Evolutionary conservation across 192 early-diverging fungal species (phyloP).

Genomic region (Coemansia sp.): DNA sequence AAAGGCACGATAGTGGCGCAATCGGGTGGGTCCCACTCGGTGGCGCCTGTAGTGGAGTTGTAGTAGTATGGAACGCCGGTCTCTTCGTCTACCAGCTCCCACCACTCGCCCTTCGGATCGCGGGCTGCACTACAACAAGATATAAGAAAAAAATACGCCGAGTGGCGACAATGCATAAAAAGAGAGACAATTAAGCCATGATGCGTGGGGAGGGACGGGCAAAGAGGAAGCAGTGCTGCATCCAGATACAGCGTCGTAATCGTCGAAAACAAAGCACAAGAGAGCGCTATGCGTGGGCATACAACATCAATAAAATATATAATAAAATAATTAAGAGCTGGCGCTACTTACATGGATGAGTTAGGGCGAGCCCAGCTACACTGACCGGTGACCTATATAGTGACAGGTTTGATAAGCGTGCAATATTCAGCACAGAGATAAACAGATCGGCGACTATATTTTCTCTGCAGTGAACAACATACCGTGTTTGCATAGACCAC

Average conservation of each 20-base stretch:
- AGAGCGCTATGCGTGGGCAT: neutral
- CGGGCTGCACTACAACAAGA: conserved; percentile 59
- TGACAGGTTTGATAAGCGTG: neutral
- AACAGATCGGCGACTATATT: neutral
- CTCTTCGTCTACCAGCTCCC: conserved; percentile 91
- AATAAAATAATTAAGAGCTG: neutral
- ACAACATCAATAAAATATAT: neutral
- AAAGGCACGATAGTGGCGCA: conserved; percentile 73
- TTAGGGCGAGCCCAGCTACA: conserved; percentile 60
- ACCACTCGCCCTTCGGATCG: conserved; percentile 88
- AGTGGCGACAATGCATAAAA: neutral
- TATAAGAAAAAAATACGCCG: conserved; percentile 6
- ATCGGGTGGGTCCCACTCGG: conserved; percentile 84
- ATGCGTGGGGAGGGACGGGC: neutral
- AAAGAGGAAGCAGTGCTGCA: neutral
- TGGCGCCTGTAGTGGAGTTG: conserved; percentile 80
- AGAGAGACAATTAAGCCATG: neutral
- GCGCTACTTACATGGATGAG: conserved; percentile 41
- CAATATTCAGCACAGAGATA: neutral
- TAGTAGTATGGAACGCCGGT: conserved; percentile 91
- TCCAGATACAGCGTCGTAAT: neutral
- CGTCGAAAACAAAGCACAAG: conserved; percentile 1
- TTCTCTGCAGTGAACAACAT: conserved; percentile 13
- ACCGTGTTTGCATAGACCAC: conserved; percentile 72
- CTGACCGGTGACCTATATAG: conserved; percentile 72